phyloP scores from a whole-genome alignment of 495 filamentous ascomycete genomes.

The Aspergillus taichungensis region DNA sequence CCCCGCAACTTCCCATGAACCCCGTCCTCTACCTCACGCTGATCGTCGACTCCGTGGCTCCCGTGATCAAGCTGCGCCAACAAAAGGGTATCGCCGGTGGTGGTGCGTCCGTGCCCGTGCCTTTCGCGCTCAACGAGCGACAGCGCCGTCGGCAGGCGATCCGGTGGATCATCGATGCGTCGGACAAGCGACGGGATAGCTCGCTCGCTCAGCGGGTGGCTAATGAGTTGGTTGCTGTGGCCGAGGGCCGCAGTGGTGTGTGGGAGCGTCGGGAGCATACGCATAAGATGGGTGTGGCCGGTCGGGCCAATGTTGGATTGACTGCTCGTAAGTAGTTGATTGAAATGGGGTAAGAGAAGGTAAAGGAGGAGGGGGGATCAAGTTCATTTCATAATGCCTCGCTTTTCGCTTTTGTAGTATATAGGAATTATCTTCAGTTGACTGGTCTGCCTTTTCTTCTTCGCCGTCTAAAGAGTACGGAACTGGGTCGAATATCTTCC shows the following conservation, averaged over 20 bases:
- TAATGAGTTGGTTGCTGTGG: slow-evolving; percentile 77
- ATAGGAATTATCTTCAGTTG: no score
- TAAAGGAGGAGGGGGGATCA: not conserved
- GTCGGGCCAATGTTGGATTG: slow-evolving; percentile 58
- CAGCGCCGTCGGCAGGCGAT: slow-evolving; percentile 73
- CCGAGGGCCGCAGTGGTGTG: slow-evolving; percentile 72
- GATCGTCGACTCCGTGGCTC: slow-evolving; percentile 94
- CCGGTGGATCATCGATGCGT: slow-evolving; percentile 78
- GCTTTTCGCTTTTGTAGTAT: no score
- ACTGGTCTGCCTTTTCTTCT: no score
- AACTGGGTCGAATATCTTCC: not conserved
- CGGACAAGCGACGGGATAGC: slow-evolving; percentile 57
- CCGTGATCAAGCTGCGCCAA: slow-evolving; percentile 66
- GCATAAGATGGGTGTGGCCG: slow-evolving; percentile 65
- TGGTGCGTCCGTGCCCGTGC: slow-evolving; percentile 74
- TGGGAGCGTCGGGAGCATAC: slow-evolving; percentile 71
- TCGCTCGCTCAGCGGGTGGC: slow-evolving; percentile 71
- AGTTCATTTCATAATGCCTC: no score
- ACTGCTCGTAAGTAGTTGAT: slow-evolving; percentile 14
- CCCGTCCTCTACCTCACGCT: slow-evolving; percentile 71
- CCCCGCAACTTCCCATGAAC: slow-evolving; percentile 65
- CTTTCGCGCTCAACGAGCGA: slow-evolving; percentile 61
- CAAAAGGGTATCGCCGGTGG: slow-evolving; percentile 77
- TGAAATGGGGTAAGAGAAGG: not conserved
- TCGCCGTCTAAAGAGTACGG: no score